phyloP scores from a whole-genome alignment of 2,329 filamentous ascomycete genomes.

The Fusarium goolgardi region DNA sequence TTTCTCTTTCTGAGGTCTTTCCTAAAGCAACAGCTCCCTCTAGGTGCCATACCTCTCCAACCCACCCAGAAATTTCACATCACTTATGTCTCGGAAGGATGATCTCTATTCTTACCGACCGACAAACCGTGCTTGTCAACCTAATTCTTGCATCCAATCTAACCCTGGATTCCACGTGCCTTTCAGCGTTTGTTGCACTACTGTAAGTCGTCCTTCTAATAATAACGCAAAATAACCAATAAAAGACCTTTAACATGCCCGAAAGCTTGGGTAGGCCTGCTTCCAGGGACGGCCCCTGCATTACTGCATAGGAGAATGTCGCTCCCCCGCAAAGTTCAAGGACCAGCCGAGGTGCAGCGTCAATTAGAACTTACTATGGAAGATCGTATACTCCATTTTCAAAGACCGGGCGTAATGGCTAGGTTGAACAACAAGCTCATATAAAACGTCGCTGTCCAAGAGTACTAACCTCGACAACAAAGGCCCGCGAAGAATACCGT shows the following conservation, averaged over 20 bases:
- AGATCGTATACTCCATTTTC: background rate
- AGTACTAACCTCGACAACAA: background rate
- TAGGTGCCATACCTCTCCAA: background rate
- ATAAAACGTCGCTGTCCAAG: background rate
- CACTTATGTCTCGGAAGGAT: background rate
- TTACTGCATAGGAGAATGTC: background rate
- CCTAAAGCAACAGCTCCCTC: background rate
- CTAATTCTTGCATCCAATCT: background rate
- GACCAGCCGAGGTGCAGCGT: background rate
- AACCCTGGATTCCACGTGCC: constrained; percentile 5
- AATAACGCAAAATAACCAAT: constrained; percentile 7
- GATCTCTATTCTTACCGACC: background rate
- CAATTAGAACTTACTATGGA: background rate
- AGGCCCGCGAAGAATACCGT: constrained; percentile 2
- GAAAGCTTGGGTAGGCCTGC: background rate
- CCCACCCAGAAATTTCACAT: background rate
- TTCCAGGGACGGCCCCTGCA: constrained; percentile 13
- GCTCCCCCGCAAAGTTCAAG: constrained; percentile 4
- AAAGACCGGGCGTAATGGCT: background rate
- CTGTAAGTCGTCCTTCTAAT: background rate
- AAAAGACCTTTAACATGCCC: background rate
- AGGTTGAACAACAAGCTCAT: background rate
- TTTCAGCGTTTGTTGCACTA: background rate
- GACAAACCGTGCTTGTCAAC: background rate
- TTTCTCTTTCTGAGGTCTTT: background rate